Conservation (phyloP, 75 land plant genomes). For the Picea sitchensis region DNA sequence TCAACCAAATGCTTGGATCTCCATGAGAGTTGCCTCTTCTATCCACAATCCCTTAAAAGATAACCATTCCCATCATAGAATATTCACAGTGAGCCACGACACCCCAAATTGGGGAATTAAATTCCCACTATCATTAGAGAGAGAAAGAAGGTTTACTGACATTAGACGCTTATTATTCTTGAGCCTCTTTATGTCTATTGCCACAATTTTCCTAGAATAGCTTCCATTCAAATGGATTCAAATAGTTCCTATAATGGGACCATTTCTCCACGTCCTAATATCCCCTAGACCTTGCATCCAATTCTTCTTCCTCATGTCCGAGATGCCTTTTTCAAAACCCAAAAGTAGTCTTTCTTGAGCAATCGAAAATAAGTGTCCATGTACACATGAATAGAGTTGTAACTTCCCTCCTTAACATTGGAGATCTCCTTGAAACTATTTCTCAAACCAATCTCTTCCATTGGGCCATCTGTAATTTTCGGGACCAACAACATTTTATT, state of each 20-base stretch:
- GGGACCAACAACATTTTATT: no score
- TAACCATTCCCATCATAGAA: background rate
- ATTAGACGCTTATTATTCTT: background rate
- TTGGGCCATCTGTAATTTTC: no score
- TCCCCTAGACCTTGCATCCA: slow-evolving; percentile 3
- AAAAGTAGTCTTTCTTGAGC: slow-evolving; percentile 12
- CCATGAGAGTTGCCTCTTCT: background rate
- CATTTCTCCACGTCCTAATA: slow-evolving; percentile 13
- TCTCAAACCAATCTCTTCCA: no score
- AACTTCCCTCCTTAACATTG: no score
- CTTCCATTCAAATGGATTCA: slow-evolving; percentile 9
- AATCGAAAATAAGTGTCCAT: background rate
- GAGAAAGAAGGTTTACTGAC: slow-evolving; percentile 14
- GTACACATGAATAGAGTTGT: no score
- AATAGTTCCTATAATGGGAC: background rate
- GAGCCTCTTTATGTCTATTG: background rate
- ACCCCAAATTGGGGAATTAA: slow-evolving; percentile 21
- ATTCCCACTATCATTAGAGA: slow-evolving; percentile 20
- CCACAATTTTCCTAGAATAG: slow-evolving; percentile 11
- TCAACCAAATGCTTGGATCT: no score
- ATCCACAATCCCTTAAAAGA: slow-evolving; percentile 12
- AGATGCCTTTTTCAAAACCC: slow-evolving; percentile 11
- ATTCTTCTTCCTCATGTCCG: background rate
- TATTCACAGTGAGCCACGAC: slow-evolving; percentile 15
- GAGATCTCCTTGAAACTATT: no score